Evolutionary conservation across 1,284 basidiomycete species (phyloP).

Genomic region (Sutorius eximius): DNA sequence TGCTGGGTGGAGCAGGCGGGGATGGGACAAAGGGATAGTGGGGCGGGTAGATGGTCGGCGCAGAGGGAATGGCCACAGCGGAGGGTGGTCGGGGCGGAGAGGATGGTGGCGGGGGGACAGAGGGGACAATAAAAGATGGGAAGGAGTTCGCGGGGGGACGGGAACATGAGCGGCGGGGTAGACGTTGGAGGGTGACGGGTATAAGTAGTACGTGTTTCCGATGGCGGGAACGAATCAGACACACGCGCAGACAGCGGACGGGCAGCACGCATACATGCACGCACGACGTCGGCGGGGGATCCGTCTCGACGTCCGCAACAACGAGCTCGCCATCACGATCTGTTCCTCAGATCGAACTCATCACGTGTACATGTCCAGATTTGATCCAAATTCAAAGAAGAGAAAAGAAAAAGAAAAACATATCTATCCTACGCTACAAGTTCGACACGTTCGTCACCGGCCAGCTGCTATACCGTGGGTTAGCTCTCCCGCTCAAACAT

Average conservation of each 20-base stretch:
- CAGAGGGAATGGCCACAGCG: constrained; percentile 60
- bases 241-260: constrained; percentile 17
- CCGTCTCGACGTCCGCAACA: constrained; percentile 24
- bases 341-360: constrained; percentile 24
- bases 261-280: constrained; percentile 10
- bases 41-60: constrained; percentile 23
- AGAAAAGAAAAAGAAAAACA: too few species aligned
- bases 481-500: not conserved
- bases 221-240: constrained; percentile 23
- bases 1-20: constrained; percentile 20
- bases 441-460: constrained; percentile 28
- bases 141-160: constrained; percentile 25
- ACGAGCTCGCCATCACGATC: constrained; percentile 29
- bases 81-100: constrained; percentile 50
- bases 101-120: constrained; percentile 37
- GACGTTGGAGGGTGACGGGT: not conserved
- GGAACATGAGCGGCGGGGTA: constrained; percentile 16
- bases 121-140: constrained; percentile 42
- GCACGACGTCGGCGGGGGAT: constrained; percentile 34
- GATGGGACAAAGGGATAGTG: constrained; percentile 22
- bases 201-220: constrained; percentile 21
- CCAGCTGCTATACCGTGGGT: constrained; percentile 22
- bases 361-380: constrained; percentile 28
- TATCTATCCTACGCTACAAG: not conserved
- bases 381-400: not conserved